Evolutionary conservation across 2,329 filamentous ascomycete species (phyloP), one percentile per base, ranked within the genome.

Genomic region (Nemania sp.): DNA sequence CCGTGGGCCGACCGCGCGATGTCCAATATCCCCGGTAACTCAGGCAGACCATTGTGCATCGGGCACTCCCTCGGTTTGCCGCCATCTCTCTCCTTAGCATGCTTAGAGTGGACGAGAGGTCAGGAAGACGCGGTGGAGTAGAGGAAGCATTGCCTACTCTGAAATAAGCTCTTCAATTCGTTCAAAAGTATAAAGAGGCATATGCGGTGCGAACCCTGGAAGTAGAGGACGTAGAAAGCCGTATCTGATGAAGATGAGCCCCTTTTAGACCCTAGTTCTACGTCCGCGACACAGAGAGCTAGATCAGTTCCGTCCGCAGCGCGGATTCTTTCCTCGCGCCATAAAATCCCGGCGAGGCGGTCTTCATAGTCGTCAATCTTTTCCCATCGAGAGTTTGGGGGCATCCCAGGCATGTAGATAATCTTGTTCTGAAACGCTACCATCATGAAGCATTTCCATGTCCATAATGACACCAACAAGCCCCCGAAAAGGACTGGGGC

Each of bases 371-470:
- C 82, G 3, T 74, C 72, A 31, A 92, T 86, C 52, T 73, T 83
- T 72, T 91, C 86, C 20, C 79, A 77, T 14, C 88, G 79, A 0
- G 88, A 78, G 64, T 87, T 87, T 2, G 88, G 88, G 15, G 88
- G 88, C 45, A 91, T 72, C 40, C 86, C 87, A 0, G 89, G 87
- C 75, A 91, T 90, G 71, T 91, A 92, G 54, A 92, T 88, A 66
- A 92, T 90, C 66, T 87, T 86, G 66, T 92, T 90, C 71, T 92
- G 89, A 67, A 91, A 88, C 4, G 88, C 62, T 23, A 93, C 77
- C 73, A 91, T 83, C 84, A 90, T 89, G 48, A 84, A 70, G 66
- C 88, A 91, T 66, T 86, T 85, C 77, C 80, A 84, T 2, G 72
- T 74, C 79, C 80, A 92, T 12, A 92, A 74, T 3, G 78, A 78